These are phyloP conservation scores for Calonectria pseudoturangicola DNA, from an alignment of 2,329 filamentous ascomycete genomes.

Conservation along the genomic window DNA sequence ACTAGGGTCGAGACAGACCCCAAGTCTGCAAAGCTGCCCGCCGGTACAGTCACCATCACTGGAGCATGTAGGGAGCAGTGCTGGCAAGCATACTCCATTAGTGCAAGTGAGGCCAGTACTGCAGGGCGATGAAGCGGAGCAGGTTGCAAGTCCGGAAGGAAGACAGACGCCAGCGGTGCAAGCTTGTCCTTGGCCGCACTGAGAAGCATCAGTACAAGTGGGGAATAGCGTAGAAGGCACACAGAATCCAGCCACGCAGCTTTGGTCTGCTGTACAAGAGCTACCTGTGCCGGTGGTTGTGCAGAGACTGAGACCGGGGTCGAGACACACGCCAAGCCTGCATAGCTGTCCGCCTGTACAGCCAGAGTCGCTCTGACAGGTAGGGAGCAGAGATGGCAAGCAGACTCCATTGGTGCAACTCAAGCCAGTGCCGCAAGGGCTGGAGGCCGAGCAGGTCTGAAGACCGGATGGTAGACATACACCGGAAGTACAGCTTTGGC, in stretches of 20 bases:
- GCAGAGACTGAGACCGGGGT: not conserved
- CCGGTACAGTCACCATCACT: not conserved
- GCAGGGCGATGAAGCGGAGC: not conserved
- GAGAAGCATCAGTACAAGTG: not conserved
- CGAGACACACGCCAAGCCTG: slow-evolving; percentile 20
- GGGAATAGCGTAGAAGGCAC: slow-evolving; percentile 7
- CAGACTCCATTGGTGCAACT: slow-evolving; percentile 15
- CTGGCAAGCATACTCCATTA: slow-evolving; percentile 10
- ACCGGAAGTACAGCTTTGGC: slow-evolving; percentile 16
- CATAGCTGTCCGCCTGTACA: slow-evolving; percentile 6
- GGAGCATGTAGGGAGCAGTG: not conserved
- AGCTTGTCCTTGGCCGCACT: slow-evolving; percentile 10
- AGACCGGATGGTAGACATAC: slow-evolving; percentile 13
- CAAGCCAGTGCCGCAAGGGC: not conserved
- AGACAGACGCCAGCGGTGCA: slow-evolving; percentile 24
- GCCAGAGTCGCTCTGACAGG: not conserved
- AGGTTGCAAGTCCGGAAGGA: slow-evolving; percentile 1
- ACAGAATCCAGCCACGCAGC: slow-evolving; percentile 20
- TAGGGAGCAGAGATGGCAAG: not conserved
- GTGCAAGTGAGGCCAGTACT: slow-evolving; percentile 2
- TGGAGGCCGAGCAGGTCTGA: not conserved
- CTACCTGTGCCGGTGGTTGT: not conserved
- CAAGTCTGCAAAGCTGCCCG: slow-evolving; percentile 2
- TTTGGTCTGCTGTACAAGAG: not conserved
- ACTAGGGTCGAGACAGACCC: slow-evolving; percentile 6